Conservation (phyloP, 306 rosid species). For the Ziziphus jujuba region DNA sequence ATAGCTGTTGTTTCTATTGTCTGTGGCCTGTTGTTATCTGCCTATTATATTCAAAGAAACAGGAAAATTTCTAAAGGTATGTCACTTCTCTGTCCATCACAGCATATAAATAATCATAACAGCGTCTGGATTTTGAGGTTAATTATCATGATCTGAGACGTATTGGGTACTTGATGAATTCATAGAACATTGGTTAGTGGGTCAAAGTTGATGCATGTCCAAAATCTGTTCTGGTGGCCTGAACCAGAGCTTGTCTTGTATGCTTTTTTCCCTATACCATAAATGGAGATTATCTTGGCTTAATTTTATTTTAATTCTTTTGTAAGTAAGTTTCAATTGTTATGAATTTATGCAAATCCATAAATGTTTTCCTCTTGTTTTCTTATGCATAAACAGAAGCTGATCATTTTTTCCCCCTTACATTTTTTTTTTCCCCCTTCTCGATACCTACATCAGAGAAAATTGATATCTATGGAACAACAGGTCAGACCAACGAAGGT, state of each 20-base stretch:
- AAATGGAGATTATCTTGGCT: no score
- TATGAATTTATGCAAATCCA: no score
- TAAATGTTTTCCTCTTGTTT: no score
- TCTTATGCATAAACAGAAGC: no score
- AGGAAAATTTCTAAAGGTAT: conserved; percentile 25
- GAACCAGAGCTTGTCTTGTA: not conserved
- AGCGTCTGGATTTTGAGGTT: not conserved
- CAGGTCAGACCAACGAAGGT: not conserved
- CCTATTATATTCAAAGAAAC: conserved; percentile 21
- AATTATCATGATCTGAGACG: not conserved
- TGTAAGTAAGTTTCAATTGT: no score
- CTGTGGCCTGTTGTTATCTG: conserved; percentile 21
- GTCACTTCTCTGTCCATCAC: not conserved
- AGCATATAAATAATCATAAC: not conserved
- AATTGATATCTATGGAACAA: not conserved
- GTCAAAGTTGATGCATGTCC: not conserved
- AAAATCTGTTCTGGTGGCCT: not conserved
- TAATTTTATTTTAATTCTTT: no score
- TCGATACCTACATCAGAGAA: not conserved
- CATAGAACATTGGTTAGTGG: no score
- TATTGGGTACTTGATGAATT: no score
- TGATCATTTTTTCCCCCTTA: no score
- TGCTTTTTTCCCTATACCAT: no score
- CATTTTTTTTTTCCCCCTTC: not conserved
- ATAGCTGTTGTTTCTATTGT: conserved; percentile 3